A percentile compares a stretch with the other conserved stretches of the same genome.
phyloP scores from a whole-genome alignment of 805 yeast genomes.

The Hanseniaspora thailandica region DNA sequence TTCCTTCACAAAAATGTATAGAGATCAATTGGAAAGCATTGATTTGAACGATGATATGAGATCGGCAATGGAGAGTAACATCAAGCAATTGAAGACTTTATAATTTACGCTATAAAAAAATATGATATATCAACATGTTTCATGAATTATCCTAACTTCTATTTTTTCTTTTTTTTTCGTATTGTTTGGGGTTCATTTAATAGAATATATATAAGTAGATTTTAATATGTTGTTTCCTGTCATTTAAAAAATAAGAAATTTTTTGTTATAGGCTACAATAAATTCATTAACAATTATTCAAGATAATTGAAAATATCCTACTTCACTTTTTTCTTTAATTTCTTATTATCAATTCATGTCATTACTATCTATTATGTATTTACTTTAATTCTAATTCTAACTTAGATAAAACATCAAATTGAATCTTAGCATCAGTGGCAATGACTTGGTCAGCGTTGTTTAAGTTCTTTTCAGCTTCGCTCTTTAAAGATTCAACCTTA shows the following conservation, averaged over 20 bases:
- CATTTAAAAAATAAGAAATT: neutral
- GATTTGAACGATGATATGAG: neutral
- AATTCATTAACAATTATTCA: neutral
- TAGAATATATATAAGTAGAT: conserved; percentile 1
- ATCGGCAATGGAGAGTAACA: conserved; percentile 16
- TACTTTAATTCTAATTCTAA: conserved; percentile 41
- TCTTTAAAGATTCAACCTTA: conserved; percentile 64
- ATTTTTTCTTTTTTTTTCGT: conserved; percentile 1
- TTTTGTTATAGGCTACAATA: too few relatives aligned
- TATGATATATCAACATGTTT: too few relatives aligned
- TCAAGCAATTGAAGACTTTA: conserved; percentile 18
- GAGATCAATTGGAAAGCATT: neutral
- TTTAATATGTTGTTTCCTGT: neutral
- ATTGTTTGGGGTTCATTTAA: neutral
- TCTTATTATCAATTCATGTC: neutral
- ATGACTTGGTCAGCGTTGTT: conserved; percentile 72
- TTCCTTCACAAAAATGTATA: neutral
- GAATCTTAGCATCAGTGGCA: conserved; percentile 90
- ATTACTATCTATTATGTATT: neutral
- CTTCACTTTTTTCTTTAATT: neutral
- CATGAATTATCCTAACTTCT: too few relatives aligned
- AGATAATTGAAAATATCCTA: neutral
- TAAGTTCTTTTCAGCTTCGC: conserved; percentile 90
- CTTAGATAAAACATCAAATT: conserved; percentile 93
- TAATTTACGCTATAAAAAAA: conserved; percentile 2